Percentiles rank a stretch among this genome's conserved stretches.
These are phyloP conservation scores for Neckera pumila DNA, from an alignment of 225 moss, liverwort and hornwort species.

Conservation along the genomic window DNA sequence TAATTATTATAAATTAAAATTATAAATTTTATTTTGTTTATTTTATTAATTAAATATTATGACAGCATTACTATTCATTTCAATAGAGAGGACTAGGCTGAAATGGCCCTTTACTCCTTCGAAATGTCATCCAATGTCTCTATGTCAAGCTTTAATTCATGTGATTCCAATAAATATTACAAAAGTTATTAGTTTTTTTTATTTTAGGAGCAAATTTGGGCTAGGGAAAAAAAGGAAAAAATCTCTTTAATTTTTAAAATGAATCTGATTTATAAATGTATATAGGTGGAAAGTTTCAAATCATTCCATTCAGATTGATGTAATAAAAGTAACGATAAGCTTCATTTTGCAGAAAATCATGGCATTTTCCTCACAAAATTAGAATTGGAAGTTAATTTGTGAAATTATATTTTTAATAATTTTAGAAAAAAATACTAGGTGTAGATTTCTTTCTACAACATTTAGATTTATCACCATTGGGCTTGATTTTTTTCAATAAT, in stretches of 20 bases:
- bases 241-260: background rate
- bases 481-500: background rate
- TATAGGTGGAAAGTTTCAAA: background rate
- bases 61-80: too few relatives aligned
- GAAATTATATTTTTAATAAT: background rate
- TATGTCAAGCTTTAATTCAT: background rate
- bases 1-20: too few relatives aligned
- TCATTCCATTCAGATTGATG: background rate
- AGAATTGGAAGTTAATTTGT: background rate
- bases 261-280: background rate
- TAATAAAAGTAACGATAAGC: background rate
- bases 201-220: background rate
- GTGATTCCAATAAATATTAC: background rate
- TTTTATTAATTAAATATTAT: too few relatives aligned
- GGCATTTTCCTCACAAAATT: fast-evolving
- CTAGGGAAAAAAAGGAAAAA: background rate
- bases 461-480: background rate
- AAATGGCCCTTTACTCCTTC: too few relatives aligned
- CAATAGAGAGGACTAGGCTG: too few relatives aligned
- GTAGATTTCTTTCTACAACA: background rate
- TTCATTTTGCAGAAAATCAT: background rate
- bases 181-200: background rate
- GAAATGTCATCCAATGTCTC: too few relatives aligned
- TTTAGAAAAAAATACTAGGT: background rate
- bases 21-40: too few relatives aligned